Evolutionary conservation across 306 rosid genomes (phyloP), one percentile per base, ranked within the genome.

Genomic region (barrel medic (Medicago truncatula)): DNA sequence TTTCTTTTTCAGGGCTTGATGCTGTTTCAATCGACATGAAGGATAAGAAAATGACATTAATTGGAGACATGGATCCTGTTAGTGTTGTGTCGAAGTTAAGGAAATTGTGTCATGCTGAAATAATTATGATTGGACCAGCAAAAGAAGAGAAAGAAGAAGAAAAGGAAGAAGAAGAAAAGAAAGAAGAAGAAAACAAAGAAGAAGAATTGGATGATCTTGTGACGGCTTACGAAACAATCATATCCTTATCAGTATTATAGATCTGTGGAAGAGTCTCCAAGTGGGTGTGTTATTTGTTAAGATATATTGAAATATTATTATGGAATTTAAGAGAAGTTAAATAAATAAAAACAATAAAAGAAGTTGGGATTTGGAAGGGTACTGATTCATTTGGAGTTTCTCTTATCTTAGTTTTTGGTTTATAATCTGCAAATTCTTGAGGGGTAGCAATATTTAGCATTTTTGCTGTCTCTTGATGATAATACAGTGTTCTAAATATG

Each of bases 251-350:
- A 81, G 46, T 79, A 12, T 75, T 78, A 71, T 4, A 83, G 54
- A 67, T 75, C 81, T 39, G 78, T 28, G 17, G 95, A 93, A 60
- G 93, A 90, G 76, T 76, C 85, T 79, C 96, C 95, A 12, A 89
- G 63, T 83, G 74, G 82, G 2, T 93, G 98, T 84, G 91, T 89
- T 6, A 23, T 23, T 23, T 23, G 28, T 23, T 23, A 23, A 23
- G 28, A 23, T 23, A 21, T 21, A 23, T 23, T 23, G 28, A 23
- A 23, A 23, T 23, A 23, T 23, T 23, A 23, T 23, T 23, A 23
- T 23, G 28, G 28, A 21, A 21, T 21, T 23, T 23, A 3, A 23
- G 28, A 23, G 28, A 1, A 23, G 28, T 23, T 23, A 23, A 23
- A 23, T 23, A 23, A 23, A 23, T 23, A 3, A 23, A 3, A 23